phyloP scores from a whole-genome alignment of 768 basidiomycete species.

The Lactarius sp. region DNA sequence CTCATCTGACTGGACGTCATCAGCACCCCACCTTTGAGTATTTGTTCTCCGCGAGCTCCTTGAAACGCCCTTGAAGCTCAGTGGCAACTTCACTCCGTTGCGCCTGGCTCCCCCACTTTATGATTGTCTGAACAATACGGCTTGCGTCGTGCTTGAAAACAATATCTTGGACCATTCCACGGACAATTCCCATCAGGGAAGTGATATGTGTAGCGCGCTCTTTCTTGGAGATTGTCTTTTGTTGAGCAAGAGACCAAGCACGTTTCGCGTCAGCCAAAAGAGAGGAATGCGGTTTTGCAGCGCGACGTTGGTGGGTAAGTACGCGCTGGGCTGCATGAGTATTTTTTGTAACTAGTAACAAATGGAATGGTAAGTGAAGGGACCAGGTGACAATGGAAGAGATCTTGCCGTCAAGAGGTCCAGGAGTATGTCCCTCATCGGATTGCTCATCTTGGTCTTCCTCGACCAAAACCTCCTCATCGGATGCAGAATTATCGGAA shows the following conservation, averaged over 20 bases:
- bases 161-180: slow-evolving; percentile 80
- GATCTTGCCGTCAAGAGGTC: neutral
- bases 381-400: too few relatives aligned
- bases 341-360: slow-evolving; percentile 51
- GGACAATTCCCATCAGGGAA: slow-evolving; percentile 68
- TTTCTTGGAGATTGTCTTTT: slow-evolving; percentile 60
- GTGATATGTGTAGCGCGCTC: slow-evolving; percentile 73
- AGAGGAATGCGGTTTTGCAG: slow-evolving; percentile 71
- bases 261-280: slow-evolving; percentile 68
- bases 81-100: slow-evolving; percentile 77
- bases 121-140: slow-evolving; percentile 73
- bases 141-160: slow-evolving; percentile 92
- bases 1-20: neutral
- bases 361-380: neutral
- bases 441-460: slow-evolving; percentile 31
- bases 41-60: slow-evolving; percentile 74
- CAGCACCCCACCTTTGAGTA: slow-evolving; percentile 71
- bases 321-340: slow-evolving; percentile 67
- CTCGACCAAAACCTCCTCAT: slow-evolving; percentile 11
- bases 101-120: slow-evolving; percentile 70
- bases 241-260: slow-evolving; percentile 70
- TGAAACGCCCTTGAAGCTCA: slow-evolving; percentile 79
- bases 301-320: slow-evolving; percentile 63
- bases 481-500: slow-evolving; percentile 3
- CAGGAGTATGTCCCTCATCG: neutral